Evolutionary conservation across 208 protist species (phyloP).

Genomic region (Trypanosoma boissoni): DNA sequence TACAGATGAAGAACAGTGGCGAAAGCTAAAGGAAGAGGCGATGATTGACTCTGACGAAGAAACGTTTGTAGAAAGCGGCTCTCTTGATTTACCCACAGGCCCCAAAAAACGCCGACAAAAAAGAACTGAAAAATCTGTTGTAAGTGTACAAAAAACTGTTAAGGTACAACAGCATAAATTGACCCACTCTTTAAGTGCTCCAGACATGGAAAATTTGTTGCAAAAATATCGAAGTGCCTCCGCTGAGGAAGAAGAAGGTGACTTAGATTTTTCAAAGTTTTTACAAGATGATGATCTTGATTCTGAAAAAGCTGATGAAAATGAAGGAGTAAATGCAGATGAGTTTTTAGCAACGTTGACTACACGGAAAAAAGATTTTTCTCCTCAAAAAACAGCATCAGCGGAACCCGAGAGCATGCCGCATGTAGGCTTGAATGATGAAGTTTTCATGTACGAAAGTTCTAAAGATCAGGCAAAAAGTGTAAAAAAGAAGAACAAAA

Average conservation of each 20-base stretch:
- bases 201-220: slow-evolving; percentile 66
- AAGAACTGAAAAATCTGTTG: slow-evolving; percentile 12
- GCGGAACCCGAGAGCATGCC: slow-evolving; percentile 7
- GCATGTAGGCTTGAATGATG: slow-evolving; percentile 21
- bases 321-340: slow-evolving; percentile 11
- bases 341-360: slow-evolving; percentile 25
- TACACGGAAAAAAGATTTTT: neutral
- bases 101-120: slow-evolving; percentile 31
- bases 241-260: slow-evolving; percentile 37
- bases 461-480: slow-evolving; percentile 1
- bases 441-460: slow-evolving; percentile 28
- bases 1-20: slow-evolving; percentile 59
- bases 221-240: slow-evolving; percentile 33
- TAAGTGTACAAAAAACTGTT: slow-evolving; percentile 14
- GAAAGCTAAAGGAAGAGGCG: slow-evolving; percentile 45
- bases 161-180: slow-evolving; percentile 73
- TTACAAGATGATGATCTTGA: slow-evolving; percentile 35
- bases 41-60: slow-evolving; percentile 46
- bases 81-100: slow-evolving; percentile 11
- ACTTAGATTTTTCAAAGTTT: slow-evolving; percentile 49
- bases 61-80: slow-evolving; percentile 19
- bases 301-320: slow-evolving; percentile 29
- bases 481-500: neutral
- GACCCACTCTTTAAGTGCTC: slow-evolving; percentile 44
- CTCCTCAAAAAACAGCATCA: neutral